Evolutionary conservation across 129 eudicot species (phyloP), one percentile per base, ranked within the genome.

Genomic region (Flaveria sonorensis): DNA sequence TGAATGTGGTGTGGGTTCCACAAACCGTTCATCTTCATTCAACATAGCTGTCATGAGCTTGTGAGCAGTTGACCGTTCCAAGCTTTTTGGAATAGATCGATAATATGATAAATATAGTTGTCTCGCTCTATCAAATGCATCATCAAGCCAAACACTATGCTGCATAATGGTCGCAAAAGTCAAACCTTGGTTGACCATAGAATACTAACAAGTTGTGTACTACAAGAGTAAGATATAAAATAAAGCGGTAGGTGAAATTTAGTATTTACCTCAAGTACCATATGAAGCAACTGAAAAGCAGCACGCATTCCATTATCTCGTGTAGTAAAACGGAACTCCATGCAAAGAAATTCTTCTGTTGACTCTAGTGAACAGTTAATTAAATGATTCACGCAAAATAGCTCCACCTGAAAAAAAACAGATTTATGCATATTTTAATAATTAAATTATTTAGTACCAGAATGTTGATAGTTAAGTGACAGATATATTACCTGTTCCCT

Each of bases 101-200:
- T 89, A 95, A 86, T 87, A 95, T 7, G 99, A 95, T 82, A 95
- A 66, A 77, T 95, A 95, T 72, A 95, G 73, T 84, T 95, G 99
- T 73, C 91, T 91, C 74, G 99, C 97, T 85, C 99, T 89, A 77
- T 95, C 99, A 82, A 91, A 91, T 55, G 99, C 99, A 79, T 95
- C 99, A 23, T 95, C 99, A 71, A 95, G 88, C 99, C 99, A 95
- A 19, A 95, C 99, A 52, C 99, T 95, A 89, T 89, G 97, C 99
- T 95, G 99, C 85, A 87, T 11, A 45, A 52, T 57, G 70, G 12
- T 57, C 23, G 53, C n/a, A 70, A 24, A 28, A 40, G 77, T 81
- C 65, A 68, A 45, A 9, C 48, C 19, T 11, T 32, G 39, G 43
- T 39, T 68, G 10, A 84, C 24, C 55, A 81, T 39, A 68, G 6